These are phyloP conservation scores for Neonectria faginata DNA, from an alignment of 2,329 filamentous ascomycete species.

Conservation along the genomic window DNA sequence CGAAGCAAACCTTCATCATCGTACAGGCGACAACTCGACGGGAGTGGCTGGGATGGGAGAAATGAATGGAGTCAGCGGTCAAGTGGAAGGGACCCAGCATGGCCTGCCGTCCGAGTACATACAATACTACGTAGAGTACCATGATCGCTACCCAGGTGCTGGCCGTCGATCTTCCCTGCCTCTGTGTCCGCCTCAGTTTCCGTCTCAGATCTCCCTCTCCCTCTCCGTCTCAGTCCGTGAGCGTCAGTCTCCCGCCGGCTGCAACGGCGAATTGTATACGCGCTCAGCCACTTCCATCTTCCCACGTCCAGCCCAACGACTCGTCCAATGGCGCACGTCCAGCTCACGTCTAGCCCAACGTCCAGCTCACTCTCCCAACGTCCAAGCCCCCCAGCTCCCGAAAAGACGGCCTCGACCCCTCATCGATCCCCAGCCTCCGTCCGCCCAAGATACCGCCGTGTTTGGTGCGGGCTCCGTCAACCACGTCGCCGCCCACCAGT, in stretches of 20 bases:
- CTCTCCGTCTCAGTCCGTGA: background rate
- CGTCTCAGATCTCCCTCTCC: background rate
- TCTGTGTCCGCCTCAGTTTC: too few relatives aligned
- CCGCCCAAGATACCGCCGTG: background rate
- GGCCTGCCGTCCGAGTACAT: background rate
- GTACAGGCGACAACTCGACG: background rate
- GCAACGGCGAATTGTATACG: background rate
- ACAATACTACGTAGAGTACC: background rate
- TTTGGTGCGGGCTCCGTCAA: background rate
- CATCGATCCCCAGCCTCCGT: background rate
- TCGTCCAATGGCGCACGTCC: too few relatives aligned
- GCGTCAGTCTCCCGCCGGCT: background rate
- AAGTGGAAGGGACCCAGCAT: background rate
- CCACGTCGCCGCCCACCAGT: background rate
- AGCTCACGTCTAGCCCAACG: background rate
- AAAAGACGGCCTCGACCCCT: conserved; percentile 1
- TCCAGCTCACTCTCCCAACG: background rate
- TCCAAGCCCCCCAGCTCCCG: too few relatives aligned
- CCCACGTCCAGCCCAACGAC: too few relatives aligned
- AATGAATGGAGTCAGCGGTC: background rate
- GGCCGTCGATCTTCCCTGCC: conserved; percentile 5
- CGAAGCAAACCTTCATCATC: background rate
- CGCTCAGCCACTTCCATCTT: background rate
- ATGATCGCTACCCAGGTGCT: background rate
- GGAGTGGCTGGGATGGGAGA: background rate